These are phyloP conservation scores for Solanum tarijense DNA, from an alignment of 257 asterid species.

Conservation along the genomic window DNA sequence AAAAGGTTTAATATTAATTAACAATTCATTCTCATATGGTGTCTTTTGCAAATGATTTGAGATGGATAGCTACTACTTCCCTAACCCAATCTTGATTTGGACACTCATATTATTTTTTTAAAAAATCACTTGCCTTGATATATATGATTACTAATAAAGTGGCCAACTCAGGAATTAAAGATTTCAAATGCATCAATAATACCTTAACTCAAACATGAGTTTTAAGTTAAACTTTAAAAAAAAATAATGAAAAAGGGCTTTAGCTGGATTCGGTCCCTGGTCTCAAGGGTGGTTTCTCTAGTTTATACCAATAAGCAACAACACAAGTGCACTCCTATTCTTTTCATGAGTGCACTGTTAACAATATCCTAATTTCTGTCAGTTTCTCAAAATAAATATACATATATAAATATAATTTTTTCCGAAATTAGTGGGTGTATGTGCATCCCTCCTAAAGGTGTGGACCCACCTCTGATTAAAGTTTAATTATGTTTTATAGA, in stretches of 20 bases:
- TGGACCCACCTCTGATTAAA: not conserved
- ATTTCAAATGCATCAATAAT: too few relatives aligned
- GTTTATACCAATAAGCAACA: not conserved
- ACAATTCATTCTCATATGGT: constrained; percentile 13
- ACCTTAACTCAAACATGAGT: not conserved
- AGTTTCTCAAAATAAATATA: too few relatives aligned
- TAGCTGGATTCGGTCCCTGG: not conserved
- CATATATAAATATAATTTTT: too few relatives aligned
- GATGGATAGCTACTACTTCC: constrained; percentile 14
- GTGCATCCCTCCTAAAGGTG: not conserved
- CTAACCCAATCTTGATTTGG: not conserved
- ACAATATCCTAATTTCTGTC: too few relatives aligned
- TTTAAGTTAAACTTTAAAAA: too few relatives aligned
- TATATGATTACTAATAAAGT: not conserved
- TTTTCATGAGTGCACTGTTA: not conserved
- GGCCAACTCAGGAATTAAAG: too few relatives aligned
- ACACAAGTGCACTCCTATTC: too few relatives aligned
- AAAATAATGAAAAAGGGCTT: too few relatives aligned
- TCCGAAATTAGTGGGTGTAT: not conserved
- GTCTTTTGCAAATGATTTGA: constrained; percentile 17
- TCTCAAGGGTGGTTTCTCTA: not conserved
- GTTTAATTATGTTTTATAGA: not conserved
- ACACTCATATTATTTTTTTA: not conserved
- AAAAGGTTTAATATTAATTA: constrained; percentile 14
- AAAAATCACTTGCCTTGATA: not conserved